Percentiles rank a stretch among this genome's conserved stretches.
Conservation (phyloP, 2,329 filamentous ascomycete genomes). For the Stachybotrys echinatus region DNA sequence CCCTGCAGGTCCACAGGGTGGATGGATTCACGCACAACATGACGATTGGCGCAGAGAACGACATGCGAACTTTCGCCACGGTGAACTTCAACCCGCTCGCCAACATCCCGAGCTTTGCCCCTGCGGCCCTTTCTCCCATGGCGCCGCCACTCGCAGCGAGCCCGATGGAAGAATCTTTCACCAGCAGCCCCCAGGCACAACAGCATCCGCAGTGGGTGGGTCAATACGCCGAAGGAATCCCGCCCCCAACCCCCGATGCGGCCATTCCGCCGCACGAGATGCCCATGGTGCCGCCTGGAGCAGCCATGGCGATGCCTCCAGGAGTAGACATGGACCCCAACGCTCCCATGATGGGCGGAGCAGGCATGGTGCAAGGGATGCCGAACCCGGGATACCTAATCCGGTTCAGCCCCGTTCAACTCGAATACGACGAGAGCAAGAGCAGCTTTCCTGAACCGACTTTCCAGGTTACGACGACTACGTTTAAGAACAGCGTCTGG, state of each 20-base stretch:
- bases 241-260: slow-evolving; percentile 12
- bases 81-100: slow-evolving; percentile 37
- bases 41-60: slow-evolving; percentile 32
- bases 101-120: slow-evolving; percentile 39
- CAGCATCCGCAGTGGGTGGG: slow-evolving; percentile 30
- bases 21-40: slow-evolving; percentile 40
- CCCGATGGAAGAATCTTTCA: slow-evolving; percentile 21
- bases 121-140: slow-evolving; percentile 23
- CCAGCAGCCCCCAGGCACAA: slow-evolving; percentile 21
- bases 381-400: slow-evolving; percentile 21
- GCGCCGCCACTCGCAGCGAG: slow-evolving; percentile 19
- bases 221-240: slow-evolving; percentile 19
- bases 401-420: slow-evolving; percentile 45
- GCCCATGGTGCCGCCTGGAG: slow-evolving; percentile 23
- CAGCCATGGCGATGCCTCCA: slow-evolving; percentile 10
- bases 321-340: slow-evolving; percentile 8
- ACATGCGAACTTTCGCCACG: slow-evolving; percentile 35
- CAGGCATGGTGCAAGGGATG: slow-evolving; percentile 4
- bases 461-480: slow-evolving; percentile 45
- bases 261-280: slow-evolving; percentile 12
- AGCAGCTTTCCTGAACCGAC: slow-evolving; percentile 38
- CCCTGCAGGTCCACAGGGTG: slow-evolving; percentile 50
- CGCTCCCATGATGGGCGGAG: slow-evolving; percentile 5
- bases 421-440: slow-evolving; percentile 44
- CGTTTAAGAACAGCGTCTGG: slow-evolving; percentile 62